Evolutionary conservation across 2,329 filamentous ascomycete genomes (phyloP).

Genomic region (Venturia carpophila): DNA sequence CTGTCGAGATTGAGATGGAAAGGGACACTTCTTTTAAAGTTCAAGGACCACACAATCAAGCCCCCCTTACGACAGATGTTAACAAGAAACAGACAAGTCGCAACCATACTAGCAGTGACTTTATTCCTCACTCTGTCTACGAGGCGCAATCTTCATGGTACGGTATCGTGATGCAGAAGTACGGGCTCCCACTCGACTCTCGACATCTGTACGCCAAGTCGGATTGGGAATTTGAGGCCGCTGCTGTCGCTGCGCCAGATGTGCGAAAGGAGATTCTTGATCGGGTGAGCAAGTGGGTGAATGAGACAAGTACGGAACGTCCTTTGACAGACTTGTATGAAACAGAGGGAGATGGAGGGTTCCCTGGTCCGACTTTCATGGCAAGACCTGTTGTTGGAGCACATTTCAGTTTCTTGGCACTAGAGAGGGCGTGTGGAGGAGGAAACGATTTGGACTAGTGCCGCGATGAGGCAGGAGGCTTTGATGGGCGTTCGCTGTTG

Average conservation of each 20-base stretch:
- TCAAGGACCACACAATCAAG: conserved; percentile 20
- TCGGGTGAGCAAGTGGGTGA: conserved; percentile 70
- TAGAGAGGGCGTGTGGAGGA: conserved; percentile 73
- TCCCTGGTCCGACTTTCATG: conserved; percentile 67
- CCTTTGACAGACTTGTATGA: conserved; percentile 77
- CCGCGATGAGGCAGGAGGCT: background rate
- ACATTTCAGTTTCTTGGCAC: conserved; percentile 77
- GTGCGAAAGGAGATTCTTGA: conserved; percentile 66
- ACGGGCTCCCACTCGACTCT: conserved; percentile 74
- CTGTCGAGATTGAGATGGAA: conserved; percentile 7
- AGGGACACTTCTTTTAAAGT: conserved; percentile 11
- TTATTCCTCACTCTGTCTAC: conserved; percentile 71
- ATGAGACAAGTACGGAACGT: conserved; percentile 67
- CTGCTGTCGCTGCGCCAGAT: conserved; percentile 62
- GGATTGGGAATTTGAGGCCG: conserved; percentile 87
- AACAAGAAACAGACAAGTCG: background rate
- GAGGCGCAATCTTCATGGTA: conserved; percentile 77
- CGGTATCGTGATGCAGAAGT: conserved; percentile 66
- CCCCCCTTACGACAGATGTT: conserved; percentile 21
- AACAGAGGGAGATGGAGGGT: conserved; percentile 69
- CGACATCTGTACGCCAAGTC: conserved; percentile 80
- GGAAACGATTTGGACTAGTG: conserved; percentile 4
- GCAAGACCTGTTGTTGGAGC: conserved; percentile 77
- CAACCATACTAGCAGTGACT: conserved; percentile 32
- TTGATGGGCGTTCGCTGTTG: no score